Evolutionary conservation across 495 filamentous ascomycete genomes (phyloP).

Genomic region (Penicillium verhagenii): DNA sequence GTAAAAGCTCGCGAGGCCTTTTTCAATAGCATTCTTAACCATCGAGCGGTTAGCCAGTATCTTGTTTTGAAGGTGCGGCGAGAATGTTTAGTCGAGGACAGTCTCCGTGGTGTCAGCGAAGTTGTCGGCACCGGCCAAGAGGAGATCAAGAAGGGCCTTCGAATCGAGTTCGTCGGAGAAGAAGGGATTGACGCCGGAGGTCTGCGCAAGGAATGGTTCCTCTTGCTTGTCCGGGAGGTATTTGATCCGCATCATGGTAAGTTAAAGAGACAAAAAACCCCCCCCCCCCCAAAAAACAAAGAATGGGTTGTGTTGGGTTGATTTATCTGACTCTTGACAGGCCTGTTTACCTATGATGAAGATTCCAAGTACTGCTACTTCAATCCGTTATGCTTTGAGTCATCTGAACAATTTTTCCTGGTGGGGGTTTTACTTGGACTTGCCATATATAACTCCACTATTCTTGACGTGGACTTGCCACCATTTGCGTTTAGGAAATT

Average conservation of each 20-base stretch:
- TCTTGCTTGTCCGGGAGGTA: constrained; percentile 85
- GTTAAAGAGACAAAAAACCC: no score
- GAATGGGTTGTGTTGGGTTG: background rate
- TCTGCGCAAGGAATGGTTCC: constrained; percentile 93
- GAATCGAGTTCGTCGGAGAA: constrained; percentile 84
- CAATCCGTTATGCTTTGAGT: constrained; percentile 88
- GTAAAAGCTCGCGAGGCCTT: constrained; percentile 87
- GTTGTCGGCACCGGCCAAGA: constrained; percentile 78
- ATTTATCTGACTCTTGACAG: constrained; percentile 41
- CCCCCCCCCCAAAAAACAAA: no score
- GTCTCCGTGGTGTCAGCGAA: constrained; percentile 81
- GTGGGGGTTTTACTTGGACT: constrained; percentile 87
- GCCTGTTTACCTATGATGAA: constrained; percentile 91
- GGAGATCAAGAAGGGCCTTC: constrained; percentile 89
- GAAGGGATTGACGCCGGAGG: constrained; percentile 93
- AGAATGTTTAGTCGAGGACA: constrained; percentile 91
- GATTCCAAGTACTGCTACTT: constrained; percentile 95
- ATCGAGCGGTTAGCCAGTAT: constrained; percentile 74
- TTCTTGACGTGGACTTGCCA: constrained; percentile 85
- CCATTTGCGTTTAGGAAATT: constrained; percentile 94
- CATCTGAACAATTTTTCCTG: constrained; percentile 90
- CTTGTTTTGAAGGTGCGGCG: constrained; percentile 75
- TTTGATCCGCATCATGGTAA: constrained; percentile 90
- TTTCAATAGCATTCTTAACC: constrained; percentile 79
- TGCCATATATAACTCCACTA: constrained; percentile 96